These are phyloP conservation scores for Diaporthe sp. DNA, from an alignment of 2,329 filamentous ascomycete species.

Conservation along the genomic window DNA sequence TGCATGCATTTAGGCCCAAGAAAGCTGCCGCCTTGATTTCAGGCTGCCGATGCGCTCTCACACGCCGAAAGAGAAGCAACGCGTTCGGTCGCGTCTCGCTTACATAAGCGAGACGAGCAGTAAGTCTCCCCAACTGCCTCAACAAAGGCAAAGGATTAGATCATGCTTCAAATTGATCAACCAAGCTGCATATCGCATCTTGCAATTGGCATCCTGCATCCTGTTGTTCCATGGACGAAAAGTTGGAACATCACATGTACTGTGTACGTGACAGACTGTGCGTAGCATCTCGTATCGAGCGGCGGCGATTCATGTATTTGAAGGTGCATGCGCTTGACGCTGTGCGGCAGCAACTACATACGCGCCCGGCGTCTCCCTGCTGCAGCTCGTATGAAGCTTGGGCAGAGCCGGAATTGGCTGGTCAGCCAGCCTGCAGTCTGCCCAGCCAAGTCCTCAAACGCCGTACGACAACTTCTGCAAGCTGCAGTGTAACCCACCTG, in stretches of 20 bases:
- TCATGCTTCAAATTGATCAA: not conserved
- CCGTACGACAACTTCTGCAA: slow-evolving; percentile 32
- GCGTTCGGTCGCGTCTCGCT: slow-evolving; percentile 18
- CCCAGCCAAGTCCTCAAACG: slow-evolving; percentile 14
- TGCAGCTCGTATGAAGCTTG: slow-evolving; percentile 31
- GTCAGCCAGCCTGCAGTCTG: not conserved
- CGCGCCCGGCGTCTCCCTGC: slow-evolving; percentile 13
- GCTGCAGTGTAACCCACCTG: slow-evolving; percentile 39
- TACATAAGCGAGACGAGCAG: not conserved
- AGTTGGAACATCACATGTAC: slow-evolving; percentile 14
- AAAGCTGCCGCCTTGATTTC: not conserved
- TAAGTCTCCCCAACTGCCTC: not conserved
- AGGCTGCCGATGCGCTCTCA: not conserved
- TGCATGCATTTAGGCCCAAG: not conserved
- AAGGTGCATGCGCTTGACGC: slow-evolving; percentile 19
- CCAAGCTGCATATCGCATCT: not conserved
- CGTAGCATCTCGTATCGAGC: slow-evolving; percentile 21
- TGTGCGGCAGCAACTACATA: slow-evolving; percentile 10
- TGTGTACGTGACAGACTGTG: not conserved
- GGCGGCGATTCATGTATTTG: slow-evolving; percentile 1
- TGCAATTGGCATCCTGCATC: not conserved
- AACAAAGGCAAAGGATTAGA: too few species aligned
- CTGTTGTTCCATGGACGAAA: not conserved
- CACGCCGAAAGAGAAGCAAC: not conserved
- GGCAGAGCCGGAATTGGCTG: not conserved